These are phyloP conservation scores for Monoraphidium neglectum DNA, from an alignment of 139 green algal species.

Conservation along the genomic window DNA sequence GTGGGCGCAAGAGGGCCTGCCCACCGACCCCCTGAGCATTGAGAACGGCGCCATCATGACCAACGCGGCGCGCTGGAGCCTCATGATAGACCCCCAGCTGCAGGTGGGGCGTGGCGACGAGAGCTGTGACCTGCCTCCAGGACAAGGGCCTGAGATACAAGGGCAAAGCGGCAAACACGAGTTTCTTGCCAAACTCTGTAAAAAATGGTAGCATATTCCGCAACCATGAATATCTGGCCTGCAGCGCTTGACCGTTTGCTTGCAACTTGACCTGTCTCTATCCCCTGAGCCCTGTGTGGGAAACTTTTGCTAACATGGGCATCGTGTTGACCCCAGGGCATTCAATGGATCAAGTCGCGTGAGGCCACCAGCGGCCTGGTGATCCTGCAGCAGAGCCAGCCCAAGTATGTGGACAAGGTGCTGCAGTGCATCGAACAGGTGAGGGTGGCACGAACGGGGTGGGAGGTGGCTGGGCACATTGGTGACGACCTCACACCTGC, in stretches of 20 bases:
- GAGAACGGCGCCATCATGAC: slow-evolving; percentile 93
- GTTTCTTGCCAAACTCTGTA: too few species aligned
- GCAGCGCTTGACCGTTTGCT: not conserved
- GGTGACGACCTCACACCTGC: too few species aligned
- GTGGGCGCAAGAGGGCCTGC: slow-evolving; percentile 88
- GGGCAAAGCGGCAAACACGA: too few species aligned
- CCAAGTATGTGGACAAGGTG: slow-evolving; percentile 86
- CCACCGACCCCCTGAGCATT: slow-evolving; percentile 76
- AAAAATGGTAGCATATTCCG: too few species aligned
- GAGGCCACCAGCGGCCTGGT: slow-evolving; percentile 72
- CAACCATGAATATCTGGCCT: not conserved
- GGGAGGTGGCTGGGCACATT: too few species aligned
- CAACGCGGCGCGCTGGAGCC: slow-evolving; percentile 67
- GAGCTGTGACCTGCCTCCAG: too few species aligned
- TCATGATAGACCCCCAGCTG: slow-evolving; percentile 95
- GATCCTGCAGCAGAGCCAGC: slow-evolving; percentile 85
- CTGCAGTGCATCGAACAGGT: slow-evolving; percentile 21
- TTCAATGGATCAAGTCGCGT: slow-evolving; percentile 83
- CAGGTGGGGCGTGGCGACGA: slow-evolving; percentile 19
- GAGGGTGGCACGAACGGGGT: too few species aligned
- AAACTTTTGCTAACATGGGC: too few species aligned
- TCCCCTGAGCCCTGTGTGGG: too few species aligned
- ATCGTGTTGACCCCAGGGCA: too few species aligned
- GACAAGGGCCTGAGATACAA: too few species aligned
- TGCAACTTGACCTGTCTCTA: not conserved